phyloP scores from a whole-genome alignment of 202 grass and related monocot species.

The Saccharum hybrid region DNA sequence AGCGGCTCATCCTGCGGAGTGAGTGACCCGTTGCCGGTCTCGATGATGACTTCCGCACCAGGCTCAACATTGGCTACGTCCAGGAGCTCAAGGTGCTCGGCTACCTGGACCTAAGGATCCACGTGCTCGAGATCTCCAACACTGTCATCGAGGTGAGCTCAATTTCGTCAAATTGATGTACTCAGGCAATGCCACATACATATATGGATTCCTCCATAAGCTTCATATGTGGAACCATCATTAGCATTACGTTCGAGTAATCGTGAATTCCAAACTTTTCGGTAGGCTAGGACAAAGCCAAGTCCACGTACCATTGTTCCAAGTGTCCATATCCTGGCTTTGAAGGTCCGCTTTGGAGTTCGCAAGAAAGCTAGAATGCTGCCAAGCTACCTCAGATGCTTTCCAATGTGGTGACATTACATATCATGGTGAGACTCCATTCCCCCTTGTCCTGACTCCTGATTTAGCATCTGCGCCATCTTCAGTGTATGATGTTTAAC shows the following conservation, averaged over 20 bases:
- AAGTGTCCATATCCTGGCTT: slow-evolving; percentile 51
- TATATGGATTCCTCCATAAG: no score
- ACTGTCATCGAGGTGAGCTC: slow-evolving; percentile 44
- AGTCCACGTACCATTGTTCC: slow-evolving; percentile 39
- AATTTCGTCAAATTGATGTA: neutral
- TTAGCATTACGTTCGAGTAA: slow-evolving; percentile 1
- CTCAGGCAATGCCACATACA: neutral
- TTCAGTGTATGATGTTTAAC: no score
- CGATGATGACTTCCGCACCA: neutral
- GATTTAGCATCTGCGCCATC: neutral
- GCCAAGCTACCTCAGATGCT: slow-evolving; percentile 56
- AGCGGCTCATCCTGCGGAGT: slow-evolving; percentile 53
- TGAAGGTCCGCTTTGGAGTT: slow-evolving; percentile 51
- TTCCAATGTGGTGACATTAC: slow-evolving; percentile 54
- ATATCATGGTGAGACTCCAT: slow-evolving; percentile 46
- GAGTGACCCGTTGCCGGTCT: neutral
- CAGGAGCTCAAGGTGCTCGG: slow-evolving; percentile 44
- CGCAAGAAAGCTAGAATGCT: slow-evolving; percentile 36
- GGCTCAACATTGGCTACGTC: slow-evolving; percentile 49
- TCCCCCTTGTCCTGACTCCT: neutral
- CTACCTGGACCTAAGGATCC: slow-evolving; percentile 46
- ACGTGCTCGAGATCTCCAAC: slow-evolving; percentile 43
- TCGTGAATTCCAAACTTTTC: neutral
- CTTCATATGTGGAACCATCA: neutral
- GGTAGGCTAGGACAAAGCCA: slow-evolving; percentile 46